Evolutionary conservation across 768 basidiomycete species (phyloP).

Genomic region (Mycena galopus): DNA sequence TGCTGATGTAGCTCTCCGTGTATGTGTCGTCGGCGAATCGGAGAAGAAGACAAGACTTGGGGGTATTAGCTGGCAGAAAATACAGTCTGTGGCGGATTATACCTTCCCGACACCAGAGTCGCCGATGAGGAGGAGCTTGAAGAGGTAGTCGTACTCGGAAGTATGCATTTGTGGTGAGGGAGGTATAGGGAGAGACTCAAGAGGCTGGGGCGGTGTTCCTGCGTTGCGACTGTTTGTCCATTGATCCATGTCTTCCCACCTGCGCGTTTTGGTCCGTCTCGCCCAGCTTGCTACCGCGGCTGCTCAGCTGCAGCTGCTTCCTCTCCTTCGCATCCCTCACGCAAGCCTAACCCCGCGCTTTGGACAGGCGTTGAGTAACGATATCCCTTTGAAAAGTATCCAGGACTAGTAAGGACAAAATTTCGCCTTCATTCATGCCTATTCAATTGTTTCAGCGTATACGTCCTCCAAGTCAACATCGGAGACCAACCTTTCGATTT

Average conservation of each 20-base stretch:
- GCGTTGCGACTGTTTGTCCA: background rate
- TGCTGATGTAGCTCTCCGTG: conserved; percentile 99
- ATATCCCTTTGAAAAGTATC: conserved; percentile 23
- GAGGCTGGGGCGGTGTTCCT: background rate
- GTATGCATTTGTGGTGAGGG: conserved; percentile 72
- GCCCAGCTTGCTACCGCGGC: background rate
- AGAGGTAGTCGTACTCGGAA: conserved; percentile 97
- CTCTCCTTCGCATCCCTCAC: conserved; percentile 11
- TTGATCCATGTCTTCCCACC: background rate
- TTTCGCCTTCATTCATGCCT: background rate
- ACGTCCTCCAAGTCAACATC: conserved; percentile 50
- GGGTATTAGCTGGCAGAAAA: conserved; percentile 58
- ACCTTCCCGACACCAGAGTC: conserved; percentile 80
- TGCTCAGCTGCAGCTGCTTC: conserved; percentile 19
- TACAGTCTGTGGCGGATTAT: background rate
- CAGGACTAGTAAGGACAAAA: conserved; percentile 24
- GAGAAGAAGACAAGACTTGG: conserved; percentile 94
- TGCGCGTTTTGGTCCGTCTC: background rate
- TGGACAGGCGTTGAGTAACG: conserved; percentile 20
- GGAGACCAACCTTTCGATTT: conserved; percentile 4
- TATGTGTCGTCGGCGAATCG: conserved; percentile 99
- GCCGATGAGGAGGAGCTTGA: conserved; percentile 97
- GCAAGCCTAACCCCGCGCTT: background rate
- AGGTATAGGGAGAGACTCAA: background rate
- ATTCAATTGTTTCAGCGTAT: conserved; percentile 21